phyloP scores from a whole-genome alignment of 2,329 filamentous ascomycete genomes.

The Chrysosporium keratinophilum region DNA sequence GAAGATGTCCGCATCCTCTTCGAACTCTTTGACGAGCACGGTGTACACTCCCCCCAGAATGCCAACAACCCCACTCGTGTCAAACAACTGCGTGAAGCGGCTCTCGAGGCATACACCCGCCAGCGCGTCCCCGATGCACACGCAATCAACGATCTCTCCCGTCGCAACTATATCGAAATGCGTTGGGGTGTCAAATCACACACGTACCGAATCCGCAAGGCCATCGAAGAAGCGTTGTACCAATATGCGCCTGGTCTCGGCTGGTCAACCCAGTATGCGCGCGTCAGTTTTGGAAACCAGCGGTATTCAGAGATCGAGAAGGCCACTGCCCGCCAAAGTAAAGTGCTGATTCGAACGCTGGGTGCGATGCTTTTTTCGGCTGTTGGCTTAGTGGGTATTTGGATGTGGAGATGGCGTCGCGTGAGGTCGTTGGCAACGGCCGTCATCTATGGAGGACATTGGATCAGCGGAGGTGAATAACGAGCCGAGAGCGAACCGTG shows the following conservation, averaged over 20 bases:
- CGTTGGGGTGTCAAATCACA: slow-evolving; percentile 68
- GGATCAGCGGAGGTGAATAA: not conserved
- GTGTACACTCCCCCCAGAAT: slow-evolving; percentile 37
- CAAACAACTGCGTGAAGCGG: slow-evolving; percentile 28
- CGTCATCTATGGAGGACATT: not conserved
- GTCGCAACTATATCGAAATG: slow-evolving; percentile 93
- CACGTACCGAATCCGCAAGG: slow-evolving; percentile 70
- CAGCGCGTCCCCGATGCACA: slow-evolving; percentile 68
- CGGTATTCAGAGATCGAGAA: slow-evolving; percentile 72
- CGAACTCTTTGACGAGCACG: slow-evolving; percentile 62
- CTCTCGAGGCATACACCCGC: slow-evolving; percentile 64
- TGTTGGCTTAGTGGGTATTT: slow-evolving; percentile 23
- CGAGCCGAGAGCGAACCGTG: too few species aligned
- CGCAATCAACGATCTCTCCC: slow-evolving; percentile 83
- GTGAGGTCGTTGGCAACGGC: slow-evolving; percentile 9
- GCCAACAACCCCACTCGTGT: slow-evolving; percentile 31
- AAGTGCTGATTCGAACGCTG: slow-evolving; percentile 42
- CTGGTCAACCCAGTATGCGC: slow-evolving; percentile 85
- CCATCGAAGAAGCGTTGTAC: slow-evolving; percentile 71
- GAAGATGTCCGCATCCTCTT: slow-evolving; percentile 90
- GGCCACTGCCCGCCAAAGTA: slow-evolving; percentile 59
- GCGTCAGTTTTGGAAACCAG: slow-evolving; percentile 89
- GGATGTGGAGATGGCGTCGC: slow-evolving; percentile 24
- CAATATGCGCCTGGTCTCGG: slow-evolving; percentile 65
- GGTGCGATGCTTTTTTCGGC: slow-evolving; percentile 23